phyloP scores from a whole-genome alignment of 768 basidiomycete genomes.

The Mycena albidolilacea region DNA sequence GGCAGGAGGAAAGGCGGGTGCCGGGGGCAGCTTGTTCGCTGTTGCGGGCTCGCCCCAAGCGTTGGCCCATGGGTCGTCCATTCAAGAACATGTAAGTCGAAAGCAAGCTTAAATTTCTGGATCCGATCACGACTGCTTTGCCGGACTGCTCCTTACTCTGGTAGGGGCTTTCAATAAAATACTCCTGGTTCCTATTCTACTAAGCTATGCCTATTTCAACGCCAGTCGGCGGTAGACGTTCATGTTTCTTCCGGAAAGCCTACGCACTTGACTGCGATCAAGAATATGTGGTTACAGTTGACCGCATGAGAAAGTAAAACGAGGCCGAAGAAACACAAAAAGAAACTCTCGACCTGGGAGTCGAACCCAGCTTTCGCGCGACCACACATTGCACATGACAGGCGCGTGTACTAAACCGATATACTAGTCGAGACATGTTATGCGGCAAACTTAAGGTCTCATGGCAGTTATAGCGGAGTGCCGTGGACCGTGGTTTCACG shows the following conservation, averaged over 20 bases:
- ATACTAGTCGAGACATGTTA: constrained; percentile 26
- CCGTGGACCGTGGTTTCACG: too few species aligned
- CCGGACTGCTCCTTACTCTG: too few species aligned
- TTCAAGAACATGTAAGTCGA: constrained; percentile 42
- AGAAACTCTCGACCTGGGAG: constrained; percentile 34
- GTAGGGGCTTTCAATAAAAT: background rate
- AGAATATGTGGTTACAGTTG: too few species aligned
- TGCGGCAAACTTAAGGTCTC: accelerated
- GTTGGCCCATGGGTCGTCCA: constrained; percentile 87
- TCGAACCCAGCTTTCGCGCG: constrained; percentile 38
- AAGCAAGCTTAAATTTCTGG: constrained; percentile 24
- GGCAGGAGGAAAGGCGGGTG: constrained; percentile 19
- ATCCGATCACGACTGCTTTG: constrained; percentile 7
- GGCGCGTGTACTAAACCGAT: constrained; percentile 34
- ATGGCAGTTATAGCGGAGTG: too few species aligned
- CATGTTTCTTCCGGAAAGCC: too few species aligned
- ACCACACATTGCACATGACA: constrained; percentile 3
- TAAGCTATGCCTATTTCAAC: background rate
- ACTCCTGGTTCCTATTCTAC: background rate
- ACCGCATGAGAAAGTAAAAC: too few species aligned
- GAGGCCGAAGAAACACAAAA: background rate
- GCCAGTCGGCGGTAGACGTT: too few species aligned
- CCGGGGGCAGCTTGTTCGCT: constrained; percentile 39
- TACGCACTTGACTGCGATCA: too few species aligned
- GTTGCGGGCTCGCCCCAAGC: constrained; percentile 71